These are phyloP conservation scores for Friedmanniomyces endolithicus DNA, from an alignment of 495 filamentous ascomycete genomes.

Conservation along the genomic window DNA sequence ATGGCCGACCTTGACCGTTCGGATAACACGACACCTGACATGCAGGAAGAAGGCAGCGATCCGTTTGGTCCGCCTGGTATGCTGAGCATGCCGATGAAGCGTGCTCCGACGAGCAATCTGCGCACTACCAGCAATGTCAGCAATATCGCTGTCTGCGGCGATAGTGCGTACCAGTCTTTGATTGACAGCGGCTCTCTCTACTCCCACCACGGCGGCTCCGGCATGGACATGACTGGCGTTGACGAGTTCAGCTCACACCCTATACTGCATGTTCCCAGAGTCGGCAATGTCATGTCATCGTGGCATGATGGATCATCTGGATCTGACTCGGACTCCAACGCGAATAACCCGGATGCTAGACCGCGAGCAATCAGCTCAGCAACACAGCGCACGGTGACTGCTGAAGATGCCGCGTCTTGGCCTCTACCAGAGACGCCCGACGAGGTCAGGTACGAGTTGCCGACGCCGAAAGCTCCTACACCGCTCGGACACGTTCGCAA, in stretches of 20 bases:
- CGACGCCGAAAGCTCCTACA: background rate
- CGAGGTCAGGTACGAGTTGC: background rate
- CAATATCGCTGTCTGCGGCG: background rate
- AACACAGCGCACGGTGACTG: background rate
- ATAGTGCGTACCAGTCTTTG: background rate
- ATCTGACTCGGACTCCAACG: constrained; percentile 5
- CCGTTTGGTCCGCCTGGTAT: constrained; percentile 22
- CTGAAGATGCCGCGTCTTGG: background rate
- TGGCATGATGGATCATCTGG: constrained; percentile 28
- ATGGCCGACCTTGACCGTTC: background rate
- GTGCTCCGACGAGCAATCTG: constrained; percentile 29
- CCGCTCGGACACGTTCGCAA: background rate
- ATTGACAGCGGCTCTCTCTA: background rate
- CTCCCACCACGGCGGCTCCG: background rate
- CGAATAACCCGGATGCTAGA: background rate
- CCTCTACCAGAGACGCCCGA: constrained; percentile 3
- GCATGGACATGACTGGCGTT: constrained; percentile 18
- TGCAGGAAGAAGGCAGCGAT: constrained; percentile 14
- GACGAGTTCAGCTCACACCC: constrained; percentile 6
- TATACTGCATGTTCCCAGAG: background rate
- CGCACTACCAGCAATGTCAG: background rate
- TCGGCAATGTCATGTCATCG: background rate
- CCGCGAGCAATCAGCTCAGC: background rate
- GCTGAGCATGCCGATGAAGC: constrained; percentile 21
- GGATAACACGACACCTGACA: background rate